These are phyloP conservation scores for Plenodomus biglobosus DNA, from an alignment of 2,329 filamentous ascomycete species.

Conservation along the genomic window DNA sequence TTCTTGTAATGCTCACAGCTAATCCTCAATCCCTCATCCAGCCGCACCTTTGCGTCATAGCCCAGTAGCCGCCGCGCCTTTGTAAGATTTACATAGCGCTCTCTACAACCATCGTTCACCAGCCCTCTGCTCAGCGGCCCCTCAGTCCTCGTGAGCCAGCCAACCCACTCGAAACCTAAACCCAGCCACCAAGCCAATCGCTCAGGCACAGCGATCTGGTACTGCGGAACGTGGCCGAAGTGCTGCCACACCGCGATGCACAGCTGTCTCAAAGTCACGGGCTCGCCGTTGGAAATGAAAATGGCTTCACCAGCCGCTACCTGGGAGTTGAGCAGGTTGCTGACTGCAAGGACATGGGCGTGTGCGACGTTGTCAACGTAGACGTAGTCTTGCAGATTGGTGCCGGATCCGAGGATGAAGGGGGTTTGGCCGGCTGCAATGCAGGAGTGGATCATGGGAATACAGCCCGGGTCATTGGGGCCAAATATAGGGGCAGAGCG, in stretches of 20 bases:
- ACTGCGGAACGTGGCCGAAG: slow-evolving; percentile 57
- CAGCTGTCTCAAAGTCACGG: slow-evolving; percentile 91
- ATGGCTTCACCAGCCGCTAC: slow-evolving; percentile 75
- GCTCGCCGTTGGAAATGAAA: slow-evolving; percentile 86
- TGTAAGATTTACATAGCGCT: slow-evolving; percentile 56
- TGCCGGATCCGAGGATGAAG: slow-evolving; percentile 77
- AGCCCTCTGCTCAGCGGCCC: slow-evolving; percentile 56
- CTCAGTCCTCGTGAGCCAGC: slow-evolving; percentile 50
- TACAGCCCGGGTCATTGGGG: slow-evolving; percentile 77
- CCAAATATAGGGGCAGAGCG: slow-evolving; percentile 90
- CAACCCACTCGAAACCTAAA: slow-evolving; percentile 49
- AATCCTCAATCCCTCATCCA: slow-evolving; percentile 53
- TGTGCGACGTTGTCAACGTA: slow-evolving; percentile 71
- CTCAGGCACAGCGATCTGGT: slow-evolving; percentile 53
- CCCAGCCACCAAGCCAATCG: slow-evolving; percentile 53
- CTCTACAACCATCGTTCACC: slow-evolving; percentile 57
- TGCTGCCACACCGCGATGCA: slow-evolving; percentile 73
- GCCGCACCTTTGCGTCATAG: slow-evolving; percentile 54
- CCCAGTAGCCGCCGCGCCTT: slow-evolving; percentile 57
- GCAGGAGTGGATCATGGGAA: slow-evolving; percentile 72
- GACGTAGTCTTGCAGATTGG: slow-evolving; percentile 71
- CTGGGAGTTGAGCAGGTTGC: slow-evolving; percentile 66
- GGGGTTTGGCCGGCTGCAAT: slow-evolving; percentile 68
- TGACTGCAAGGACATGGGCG: slow-evolving; percentile 79
- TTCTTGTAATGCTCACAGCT: slow-evolving; percentile 17